Base-by-base conservation (phyloP, 192 early-diverging fungal genomes). In the Coemansia sp. region DNA sequence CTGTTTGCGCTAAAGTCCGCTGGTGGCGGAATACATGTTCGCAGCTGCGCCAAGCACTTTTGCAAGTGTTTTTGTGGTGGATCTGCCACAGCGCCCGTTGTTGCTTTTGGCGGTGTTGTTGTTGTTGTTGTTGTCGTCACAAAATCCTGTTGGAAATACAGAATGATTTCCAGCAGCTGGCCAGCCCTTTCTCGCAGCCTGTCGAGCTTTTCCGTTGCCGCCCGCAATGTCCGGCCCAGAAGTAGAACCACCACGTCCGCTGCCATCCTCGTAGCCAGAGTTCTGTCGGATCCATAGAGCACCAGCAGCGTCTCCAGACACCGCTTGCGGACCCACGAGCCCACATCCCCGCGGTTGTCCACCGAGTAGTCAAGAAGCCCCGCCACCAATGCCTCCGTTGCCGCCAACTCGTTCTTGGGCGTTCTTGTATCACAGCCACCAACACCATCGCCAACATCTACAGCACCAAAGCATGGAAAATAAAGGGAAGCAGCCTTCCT, bases 301-400 rank as follows among this genome's bases (percentile, higher is more conserved):
- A n/a, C 63, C n/a, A 42, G 68, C 64, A 65, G 93, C 73, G 71
- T 86, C 77, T 38, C 75, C 70, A 87, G 93, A 87, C 57, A 85
- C 83, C 55, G 88, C 85, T 67, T 93, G 84, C 97, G 91, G 13
- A 94, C 86, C 92, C 94, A 95, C 2, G 93, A 95, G 5, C 97
- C 97, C 46, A 99, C 92, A 77, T 99, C 97, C 19, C 97, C 97
- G 39, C 96, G 89, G 44, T 90, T 89, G 66, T 98, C 96, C 3
- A 87, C 86, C 51, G 88, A 90, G 62, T 95, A 94, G 74, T 99
- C 97, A 20, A 89, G 75, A 44, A 97, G 76, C 5, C 91, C 92
- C 1, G 61, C 75, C 19, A 89, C 68, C 55, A 93, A 82, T 11
- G 88, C 79, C 7, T 82, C 58, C 2, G 91, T 32, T 25, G 67